Percentiles rank a stretch among this genome's conserved stretches.
phyloP scores from a whole-genome alignment of 345 rosid genomes.

The Salix purpurea region DNA sequence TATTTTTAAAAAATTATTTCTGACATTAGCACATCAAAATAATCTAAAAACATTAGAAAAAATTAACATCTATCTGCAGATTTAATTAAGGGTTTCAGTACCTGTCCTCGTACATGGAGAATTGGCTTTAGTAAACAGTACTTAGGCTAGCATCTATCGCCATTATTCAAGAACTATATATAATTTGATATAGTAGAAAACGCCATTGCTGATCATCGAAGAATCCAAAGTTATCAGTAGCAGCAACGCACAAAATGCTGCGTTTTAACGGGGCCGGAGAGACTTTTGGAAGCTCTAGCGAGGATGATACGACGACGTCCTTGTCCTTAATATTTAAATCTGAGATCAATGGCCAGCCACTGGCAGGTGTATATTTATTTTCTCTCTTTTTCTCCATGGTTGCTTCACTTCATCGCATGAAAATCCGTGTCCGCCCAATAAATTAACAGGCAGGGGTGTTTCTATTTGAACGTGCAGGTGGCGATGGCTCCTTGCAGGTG shows the following conservation, averaged over 20 bases:
- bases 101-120: no score
- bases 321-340: background rate
- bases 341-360: background rate
- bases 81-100: no score
- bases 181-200: background rate
- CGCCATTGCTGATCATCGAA: background rate
- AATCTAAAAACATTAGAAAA: no score
- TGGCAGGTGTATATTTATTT: background rate
- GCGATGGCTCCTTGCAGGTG: background rate
- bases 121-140: background rate
- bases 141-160: no score
- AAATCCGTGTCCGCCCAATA: no score
- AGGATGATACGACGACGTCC: background rate
- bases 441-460: background rate
- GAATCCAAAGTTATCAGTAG: background rate
- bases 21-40: fast-evolving
- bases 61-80: no score
- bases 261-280: background rate
- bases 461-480: background rate
- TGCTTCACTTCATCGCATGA: background rate
- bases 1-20: no score
- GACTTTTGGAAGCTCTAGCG: background rate
- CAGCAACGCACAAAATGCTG: background rate
- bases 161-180: background rate
- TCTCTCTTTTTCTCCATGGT: background rate